Base-by-base conservation (phyloP, 2,329 filamentous ascomycete genomes). In the Ophiocordyceps camponoti-leonardi region DNA sequence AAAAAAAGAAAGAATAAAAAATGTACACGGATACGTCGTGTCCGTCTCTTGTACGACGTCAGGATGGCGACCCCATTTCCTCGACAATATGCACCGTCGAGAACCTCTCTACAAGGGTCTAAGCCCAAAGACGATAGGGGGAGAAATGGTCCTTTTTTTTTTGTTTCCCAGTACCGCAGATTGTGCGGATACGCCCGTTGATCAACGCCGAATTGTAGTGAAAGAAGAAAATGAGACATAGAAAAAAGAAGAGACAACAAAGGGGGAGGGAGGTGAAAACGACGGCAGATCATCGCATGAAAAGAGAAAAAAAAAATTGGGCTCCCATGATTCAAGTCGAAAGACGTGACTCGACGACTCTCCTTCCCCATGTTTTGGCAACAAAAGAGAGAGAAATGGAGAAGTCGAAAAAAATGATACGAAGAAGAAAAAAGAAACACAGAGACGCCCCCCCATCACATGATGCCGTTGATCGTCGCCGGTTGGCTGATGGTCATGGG, bases 401-500 rank as follows among this genome's bases (percentile, higher is more conserved):
- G n/a, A n/a, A n/a, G n/a, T n/a, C n/a, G n/a, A n/a, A n/a, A n/a
- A n/a, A n/a, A n/a, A n/a, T n/a, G n/a, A n/a, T n/a, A n/a, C n/a
- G 52, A 54, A 50, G 23, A 4, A 26, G 23, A 26, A 4, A 11
- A 6, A 33, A 33, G 16, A 33, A 53, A 44, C 14, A 35, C 33
- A n/a, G 40, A 45, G 41, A 50, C 14, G 23, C n/a, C n/a, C 23
- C 23, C 23, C 23, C 28, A 47, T 62, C 60, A 67, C 61, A 71
- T 67, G 57, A 71, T 62, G 45, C 63, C 66, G 49, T 67, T 65
- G 50, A 67, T 61, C 47, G 67, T 62, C 46, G 65, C 58, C 42
- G 73, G 71, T 45, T 73, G 69, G 62, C 73, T 77, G 53, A 78
- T 73, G 14, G 72, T 73, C 73, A 79, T 78, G 18, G 75, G 73